Percentiles rank a stretch among this genome's conserved stretches.
Evolutionary conservation across 2,329 filamentous ascomycete genomes (phyloP).

Genomic region (Onygenales sp.): DNA sequence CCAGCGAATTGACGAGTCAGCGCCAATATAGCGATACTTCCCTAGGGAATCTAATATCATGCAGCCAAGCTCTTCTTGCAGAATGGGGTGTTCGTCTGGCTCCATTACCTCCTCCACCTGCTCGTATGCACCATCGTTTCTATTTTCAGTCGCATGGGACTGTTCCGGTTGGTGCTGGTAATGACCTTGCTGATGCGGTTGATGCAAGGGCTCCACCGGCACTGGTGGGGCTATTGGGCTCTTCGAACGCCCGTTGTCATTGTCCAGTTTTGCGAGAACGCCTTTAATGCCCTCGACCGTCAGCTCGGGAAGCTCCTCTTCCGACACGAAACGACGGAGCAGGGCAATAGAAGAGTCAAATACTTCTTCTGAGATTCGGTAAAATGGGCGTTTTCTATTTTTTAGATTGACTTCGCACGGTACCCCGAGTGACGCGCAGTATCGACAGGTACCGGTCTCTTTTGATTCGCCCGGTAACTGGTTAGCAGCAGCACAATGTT

Average conservation of each 20-base stretch:
- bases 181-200: background rate
- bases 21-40: background rate
- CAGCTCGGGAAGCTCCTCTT: background rate
- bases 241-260: background rate
- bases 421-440: background rate
- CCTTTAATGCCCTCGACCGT: background rate
- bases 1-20: background rate
- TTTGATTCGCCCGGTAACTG: background rate
- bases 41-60: background rate
- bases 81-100: background rate
- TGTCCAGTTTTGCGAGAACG: background rate
- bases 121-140: background rate
- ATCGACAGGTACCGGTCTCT: background rate
- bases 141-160: background rate
- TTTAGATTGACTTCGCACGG: background rate
- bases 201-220: background rate
- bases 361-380: background rate
- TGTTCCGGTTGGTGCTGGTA: background rate
- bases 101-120: background rate
- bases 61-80: background rate
- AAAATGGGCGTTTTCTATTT: background rate
- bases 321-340: background rate
- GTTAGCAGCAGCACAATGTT: no score
- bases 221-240: background rate
- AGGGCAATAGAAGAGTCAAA: background rate